Evolutionary conservation across 352 stramenopile species (phyloP).

Genomic region (Phytophthora pisi): DNA sequence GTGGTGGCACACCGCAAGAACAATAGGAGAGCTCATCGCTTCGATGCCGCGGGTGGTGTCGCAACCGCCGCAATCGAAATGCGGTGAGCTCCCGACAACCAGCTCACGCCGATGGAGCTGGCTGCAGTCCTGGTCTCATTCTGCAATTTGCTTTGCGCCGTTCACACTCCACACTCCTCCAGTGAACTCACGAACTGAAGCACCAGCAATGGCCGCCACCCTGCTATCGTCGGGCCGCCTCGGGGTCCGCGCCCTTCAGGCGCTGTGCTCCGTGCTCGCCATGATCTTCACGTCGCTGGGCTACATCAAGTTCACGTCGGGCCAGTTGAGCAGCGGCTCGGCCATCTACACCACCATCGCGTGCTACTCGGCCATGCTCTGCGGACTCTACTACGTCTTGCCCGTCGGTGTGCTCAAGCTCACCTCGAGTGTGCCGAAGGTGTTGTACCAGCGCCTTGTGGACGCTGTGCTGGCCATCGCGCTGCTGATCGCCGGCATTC

Average conservation of each 20-base stretch:
- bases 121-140: constrained; percentile 14
- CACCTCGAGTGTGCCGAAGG: constrained; percentile 24
- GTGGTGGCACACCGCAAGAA: constrained; percentile 17
- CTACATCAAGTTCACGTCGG: constrained; percentile 48
- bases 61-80: constrained; percentile 23
- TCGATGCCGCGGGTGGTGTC: constrained; percentile 10
- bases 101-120: neutral
- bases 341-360: constrained; percentile 46
- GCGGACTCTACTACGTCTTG: constrained; percentile 44
- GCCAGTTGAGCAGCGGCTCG: constrained; percentile 42
- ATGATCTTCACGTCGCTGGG: constrained; percentile 58
- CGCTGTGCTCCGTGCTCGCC: constrained; percentile 30
- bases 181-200: neutral
- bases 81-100: neutral
- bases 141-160: constrained; percentile 30
- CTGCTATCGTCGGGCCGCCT: constrained; percentile 27
- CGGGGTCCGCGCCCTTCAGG: constrained; percentile 38
- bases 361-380: constrained; percentile 50
- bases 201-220: constrained; percentile 12
- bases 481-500: constrained; percentile 42
- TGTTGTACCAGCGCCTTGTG: constrained; percentile 41
- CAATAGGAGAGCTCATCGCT: constrained; percentile 13
- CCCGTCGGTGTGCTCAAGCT: constrained; percentile 33
- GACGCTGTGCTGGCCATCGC: constrained; percentile 32
- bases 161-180: constrained; percentile 10